Conservation (phyloP, 108 stramenopile genomes). For the Skeletonema marinoi region DNA sequence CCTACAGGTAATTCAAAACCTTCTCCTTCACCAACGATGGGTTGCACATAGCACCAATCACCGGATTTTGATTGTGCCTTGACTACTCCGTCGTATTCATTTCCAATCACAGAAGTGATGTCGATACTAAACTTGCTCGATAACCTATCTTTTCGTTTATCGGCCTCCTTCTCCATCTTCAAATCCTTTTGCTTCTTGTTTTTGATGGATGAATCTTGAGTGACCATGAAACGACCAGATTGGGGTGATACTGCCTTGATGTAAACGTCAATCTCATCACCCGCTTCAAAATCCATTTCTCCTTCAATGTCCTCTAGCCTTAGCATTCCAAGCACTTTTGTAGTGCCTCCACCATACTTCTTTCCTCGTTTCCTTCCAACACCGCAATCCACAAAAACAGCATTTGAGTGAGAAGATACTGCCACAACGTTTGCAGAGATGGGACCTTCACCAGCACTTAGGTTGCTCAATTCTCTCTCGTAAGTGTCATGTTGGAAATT, state of each 20-base stretch:
- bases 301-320: conserved; percentile 61
- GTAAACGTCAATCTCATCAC: conserved; percentile 73
- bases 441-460: conserved; percentile 77
- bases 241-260: conserved; percentile 75
- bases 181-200: conserved; percentile 63
- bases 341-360: conserved; percentile 46
- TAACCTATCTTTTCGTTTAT: conserved; percentile 43
- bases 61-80: conserved; percentile 79
- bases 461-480: conserved; percentile 34
- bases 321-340: conserved; percentile 67
- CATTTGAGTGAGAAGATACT: conserved; percentile 54
- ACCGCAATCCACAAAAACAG: conserved; percentile 75
- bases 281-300: conserved; percentile 49
- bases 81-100: conserved; percentile 67
- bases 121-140: conserved; percentile 50
- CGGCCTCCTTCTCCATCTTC: conserved; percentile 45
- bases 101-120: conserved; percentile 52
- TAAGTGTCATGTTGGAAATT: conserved; percentile 11
- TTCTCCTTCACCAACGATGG: conserved; percentile 36
- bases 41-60: conserved; percentile 84
- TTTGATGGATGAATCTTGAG: conserved; percentile 60
- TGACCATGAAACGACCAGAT: conserved; percentile 73
- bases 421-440: conserved; percentile 68
- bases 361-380: conserved; percentile 58
- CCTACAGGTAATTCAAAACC: conserved; percentile 62